These are phyloP conservation scores for Histomonas meleagridis DNA, from an alignment of 208 protist species.

Conservation along the genomic window DNA sequence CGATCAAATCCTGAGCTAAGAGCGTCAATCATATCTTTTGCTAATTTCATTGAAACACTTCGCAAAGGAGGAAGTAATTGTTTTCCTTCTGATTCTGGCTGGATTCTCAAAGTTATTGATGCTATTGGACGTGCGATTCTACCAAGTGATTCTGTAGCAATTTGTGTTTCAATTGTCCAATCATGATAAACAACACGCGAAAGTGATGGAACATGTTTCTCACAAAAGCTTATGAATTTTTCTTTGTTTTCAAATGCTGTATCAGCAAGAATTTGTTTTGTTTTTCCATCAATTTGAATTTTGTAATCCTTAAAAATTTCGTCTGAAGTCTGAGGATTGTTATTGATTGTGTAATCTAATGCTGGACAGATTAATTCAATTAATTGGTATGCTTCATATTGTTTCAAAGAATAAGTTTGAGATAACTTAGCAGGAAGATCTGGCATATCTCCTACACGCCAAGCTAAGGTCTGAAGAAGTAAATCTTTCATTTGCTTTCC, in stretches of 20 bases:
- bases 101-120: background rate
- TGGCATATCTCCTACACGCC: constrained; percentile 14
- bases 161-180: background rate
- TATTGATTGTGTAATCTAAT: constrained; percentile 8
- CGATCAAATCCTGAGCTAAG: background rate
- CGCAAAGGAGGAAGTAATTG: background rate
- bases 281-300: background rate
- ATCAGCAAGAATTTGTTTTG: background rate
- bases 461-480: background rate
- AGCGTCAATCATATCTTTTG: constrained; percentile 23
- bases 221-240: background rate
- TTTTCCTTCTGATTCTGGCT: background rate
- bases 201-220: background rate
- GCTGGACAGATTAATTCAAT: background rate
- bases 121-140: background rate
- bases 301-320: background rate
- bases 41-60: constrained; percentile 17
- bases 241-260: background rate
- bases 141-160: constrained; percentile 13
- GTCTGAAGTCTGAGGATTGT: background rate
- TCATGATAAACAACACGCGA: constrained; percentile 21
- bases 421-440: background rate
- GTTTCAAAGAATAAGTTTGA: background rate
- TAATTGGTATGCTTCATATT: background rate
- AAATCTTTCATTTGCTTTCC: background rate